Evolutionary conservation across 257 asterid species (phyloP), one percentile per base, ranked within the genome.

Genomic region (Solanum clarkiae): DNA sequence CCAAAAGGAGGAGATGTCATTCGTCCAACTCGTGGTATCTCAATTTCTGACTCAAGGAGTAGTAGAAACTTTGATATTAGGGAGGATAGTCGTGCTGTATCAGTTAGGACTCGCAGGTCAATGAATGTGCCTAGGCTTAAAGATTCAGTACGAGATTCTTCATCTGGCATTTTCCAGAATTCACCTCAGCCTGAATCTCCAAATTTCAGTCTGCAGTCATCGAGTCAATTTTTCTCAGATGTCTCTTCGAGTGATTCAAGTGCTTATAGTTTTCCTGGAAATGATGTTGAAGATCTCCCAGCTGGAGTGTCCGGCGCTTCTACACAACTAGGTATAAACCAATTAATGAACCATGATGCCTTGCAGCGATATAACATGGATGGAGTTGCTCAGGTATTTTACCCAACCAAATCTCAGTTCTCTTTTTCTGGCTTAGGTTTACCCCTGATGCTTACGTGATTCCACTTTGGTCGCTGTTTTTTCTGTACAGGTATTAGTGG

Each of bases 361-460:
- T 89, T 89, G 74, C 90, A 89, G 84, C 89, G 85, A 32, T 90
- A 90, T 86, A 89, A 90, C 88, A 87, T 93, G 88, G 93, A 90
- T 87, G 95, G 91, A 80, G 87, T 92, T 59, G 91, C 93, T 44
- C 98, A 93, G 98, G 98, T 95, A 92, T 51, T 62, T 20, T 69
- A 49, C 56, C 82, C 84, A 11, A 16, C 20, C 5, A 40, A 22
- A 56, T 87, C 80, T 10, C 8, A 4, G 62, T 45, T 70, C 32
- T 59, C 75, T 70, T 17, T 88, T 45, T 10, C 44, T 18, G 53
- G 7, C 13, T 79, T 72, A 12, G 63, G 60, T 22, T 84, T 84
- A 14, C 65, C 65, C 65, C 65, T 84, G 55, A 29, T 69, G 53
- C 29, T 77, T 16, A 79, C 2, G 2, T 29, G 53, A 15, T 77